A percentile compares a stretch with the other conserved stretches of the same genome.
Evolutionary conservation across 1,139 yeast species (phyloP).

Genomic region (Debaryomyces psychrophilus): DNA sequence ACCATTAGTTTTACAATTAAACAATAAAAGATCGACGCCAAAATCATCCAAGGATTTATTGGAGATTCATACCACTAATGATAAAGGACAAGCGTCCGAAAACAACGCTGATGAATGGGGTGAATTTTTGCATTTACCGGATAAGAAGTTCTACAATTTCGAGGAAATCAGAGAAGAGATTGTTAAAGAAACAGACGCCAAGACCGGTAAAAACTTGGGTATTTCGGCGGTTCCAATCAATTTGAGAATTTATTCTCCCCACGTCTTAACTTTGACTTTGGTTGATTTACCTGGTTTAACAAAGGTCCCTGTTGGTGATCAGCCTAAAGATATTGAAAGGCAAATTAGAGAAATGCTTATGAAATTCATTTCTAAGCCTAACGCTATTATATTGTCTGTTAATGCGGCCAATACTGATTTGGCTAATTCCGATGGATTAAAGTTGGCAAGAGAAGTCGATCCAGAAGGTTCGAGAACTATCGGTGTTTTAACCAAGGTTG

Average conservation of each 20-base stretch:
- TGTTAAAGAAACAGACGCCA: conserved; percentile 89
- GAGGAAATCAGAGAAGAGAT: conserved; percentile 91
- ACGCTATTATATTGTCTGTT: conserved; percentile 92
- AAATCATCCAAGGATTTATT: conserved; percentile 31
- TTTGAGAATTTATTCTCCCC: conserved; percentile 92
- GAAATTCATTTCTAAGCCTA: conserved; percentile 92
- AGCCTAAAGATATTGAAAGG: conserved; percentile 94
- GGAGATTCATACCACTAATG: conserved; percentile 39
- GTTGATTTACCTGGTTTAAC: conserved; percentile 98
- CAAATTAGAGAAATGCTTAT: conserved; percentile 94
- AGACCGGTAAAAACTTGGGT: conserved; percentile 91
- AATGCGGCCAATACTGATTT: conserved; percentile 97
- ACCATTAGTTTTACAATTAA: conserved; percentile 81
- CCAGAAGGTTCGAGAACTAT: conserved; percentile 97
- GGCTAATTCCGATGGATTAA: conserved; percentile 96
- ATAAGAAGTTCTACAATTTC: conserved; percentile 83
- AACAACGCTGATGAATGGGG: conserved; percentile 97
- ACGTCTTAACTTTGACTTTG: conserved; percentile 89
- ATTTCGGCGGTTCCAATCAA: conserved; percentile 93
- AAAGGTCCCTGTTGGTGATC: conserved; percentile 99
- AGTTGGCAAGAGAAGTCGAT: conserved; percentile 95
- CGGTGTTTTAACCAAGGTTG: conserved; percentile 96
- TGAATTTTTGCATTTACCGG: conserved; percentile 91
- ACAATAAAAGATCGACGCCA: conserved; percentile 59
- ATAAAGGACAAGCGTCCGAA: conserved; percentile 56